Conservation (phyloP, 768 basidiomycete genomes). For the Xanthoconium stramineum region DNA sequence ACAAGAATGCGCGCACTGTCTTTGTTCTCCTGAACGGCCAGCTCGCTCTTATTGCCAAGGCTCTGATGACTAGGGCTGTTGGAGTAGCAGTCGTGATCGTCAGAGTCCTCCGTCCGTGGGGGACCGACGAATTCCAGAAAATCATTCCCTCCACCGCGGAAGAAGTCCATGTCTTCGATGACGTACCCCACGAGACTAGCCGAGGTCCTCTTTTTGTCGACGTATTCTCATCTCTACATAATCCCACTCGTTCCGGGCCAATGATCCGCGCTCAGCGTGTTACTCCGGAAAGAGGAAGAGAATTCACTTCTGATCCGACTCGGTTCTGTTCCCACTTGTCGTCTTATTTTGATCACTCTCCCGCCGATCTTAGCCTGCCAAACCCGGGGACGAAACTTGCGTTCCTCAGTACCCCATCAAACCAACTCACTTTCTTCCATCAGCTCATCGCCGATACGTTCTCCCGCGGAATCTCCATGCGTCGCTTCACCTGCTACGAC, state of each 20-base stretch:
- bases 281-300: slow-evolving; percentile 52
- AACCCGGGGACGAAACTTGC: slow-evolving; percentile 39
- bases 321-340: slow-evolving; percentile 44
- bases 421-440: slow-evolving; percentile 46
- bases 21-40: slow-evolving; percentile 76
- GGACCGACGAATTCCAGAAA: slow-evolving; percentile 56
- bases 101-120: slow-evolving; percentile 84
- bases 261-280: slow-evolving; percentile 55
- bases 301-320: slow-evolving; percentile 44
- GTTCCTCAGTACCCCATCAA: slow-evolving; percentile 50
- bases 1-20: slow-evolving; percentile 56
- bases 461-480: slow-evolving; percentile 47
- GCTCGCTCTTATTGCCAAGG: slow-evolving; percentile 61
- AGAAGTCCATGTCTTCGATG: slow-evolving; percentile 72
- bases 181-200: slow-evolving; percentile 59
- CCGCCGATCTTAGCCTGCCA: slow-evolving; percentile 26
- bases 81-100: slow-evolving; percentile 69
- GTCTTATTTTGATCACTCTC: slow-evolving; percentile 24
- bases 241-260: slow-evolving; percentile 33
- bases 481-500: slow-evolving; percentile 69
- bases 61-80: slow-evolving; percentile 39
- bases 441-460: slow-evolving; percentile 57
- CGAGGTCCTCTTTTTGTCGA: slow-evolving; percentile 71
- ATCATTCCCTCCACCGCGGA: slow-evolving; percentile 58
- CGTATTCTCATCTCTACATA: slow-evolving; percentile 59